These are phyloP conservation scores for Dendrobium huoshanense DNA, from an alignment of 106 monocot species.

Conservation along the genomic window DNA sequence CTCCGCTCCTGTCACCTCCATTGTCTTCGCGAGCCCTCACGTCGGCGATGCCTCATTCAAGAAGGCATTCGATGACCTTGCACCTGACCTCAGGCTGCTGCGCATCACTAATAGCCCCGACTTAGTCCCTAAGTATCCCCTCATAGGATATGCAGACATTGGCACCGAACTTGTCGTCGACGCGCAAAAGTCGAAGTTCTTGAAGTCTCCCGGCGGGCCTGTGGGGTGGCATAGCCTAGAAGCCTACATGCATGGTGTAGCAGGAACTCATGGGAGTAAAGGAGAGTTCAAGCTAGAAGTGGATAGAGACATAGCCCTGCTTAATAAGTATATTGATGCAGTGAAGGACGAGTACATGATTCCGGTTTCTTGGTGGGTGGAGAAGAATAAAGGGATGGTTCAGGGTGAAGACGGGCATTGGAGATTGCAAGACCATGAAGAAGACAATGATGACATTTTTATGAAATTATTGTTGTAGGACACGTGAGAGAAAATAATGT, in stretches of 20 bases:
- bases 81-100: slow-evolving; percentile 30
- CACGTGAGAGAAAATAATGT: too few species aligned
- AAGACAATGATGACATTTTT: slow-evolving; percentile 11
- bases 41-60: slow-evolving; percentile 67
- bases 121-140: slow-evolving; percentile 61
- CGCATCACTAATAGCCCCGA: slow-evolving; percentile 52
- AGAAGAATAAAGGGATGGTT: slow-evolving; percentile 83
- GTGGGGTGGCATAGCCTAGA: slow-evolving; percentile 69
- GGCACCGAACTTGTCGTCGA: slow-evolving; percentile 54
- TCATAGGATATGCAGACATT: slow-evolving; percentile 50
- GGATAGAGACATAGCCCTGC: slow-evolving; percentile 61
- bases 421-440: slow-evolving; percentile 60
- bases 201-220: slow-evolving; percentile 44
- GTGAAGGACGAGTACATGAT: slow-evolving; percentile 60
- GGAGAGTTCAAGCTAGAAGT: slow-evolving; percentile 65
- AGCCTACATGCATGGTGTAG: slow-evolving; percentile 71
- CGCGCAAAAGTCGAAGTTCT: slow-evolving; percentile 38
- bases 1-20: slow-evolving; percentile 44
- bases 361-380: slow-evolving; percentile 73
- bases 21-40: slow-evolving; percentile 72
- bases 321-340: slow-evolving; percentile 63
- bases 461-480: background rate
- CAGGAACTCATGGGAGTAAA: slow-evolving; percentile 48
- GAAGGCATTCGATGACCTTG: slow-evolving; percentile 23
- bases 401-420: slow-evolving; percentile 60